Evolutionary conservation across 768 basidiomycete genomes (phyloP).

Genomic region (Amanita phalloides): DNA sequence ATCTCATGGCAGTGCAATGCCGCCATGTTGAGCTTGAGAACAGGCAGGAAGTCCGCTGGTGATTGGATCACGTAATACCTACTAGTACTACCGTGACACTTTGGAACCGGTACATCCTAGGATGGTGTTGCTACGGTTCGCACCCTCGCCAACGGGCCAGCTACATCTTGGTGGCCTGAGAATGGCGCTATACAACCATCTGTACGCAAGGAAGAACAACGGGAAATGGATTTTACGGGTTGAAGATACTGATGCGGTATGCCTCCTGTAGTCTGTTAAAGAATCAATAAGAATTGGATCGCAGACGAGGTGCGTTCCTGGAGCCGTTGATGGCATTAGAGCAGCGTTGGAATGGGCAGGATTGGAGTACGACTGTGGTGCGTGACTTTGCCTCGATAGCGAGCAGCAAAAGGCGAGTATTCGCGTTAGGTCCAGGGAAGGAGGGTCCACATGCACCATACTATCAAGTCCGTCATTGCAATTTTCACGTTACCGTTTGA

Average conservation of each 20-base stretch:
- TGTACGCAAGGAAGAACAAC: slow-evolving; percentile 69
- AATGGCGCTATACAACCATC: slow-evolving; percentile 88
- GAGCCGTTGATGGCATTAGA: slow-evolving; percentile 74
- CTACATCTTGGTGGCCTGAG: slow-evolving; percentile 92
- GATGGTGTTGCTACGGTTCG: slow-evolving; percentile 77
- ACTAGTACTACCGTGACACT: too few relatives aligned
- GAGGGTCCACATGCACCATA: slow-evolving; percentile 78
- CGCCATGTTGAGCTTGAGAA: too few relatives aligned
- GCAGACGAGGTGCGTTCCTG: slow-evolving; percentile 73
- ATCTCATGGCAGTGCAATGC: too few relatives aligned
- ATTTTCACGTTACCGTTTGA: not conserved
- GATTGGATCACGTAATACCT: too few relatives aligned
- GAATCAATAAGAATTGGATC: not conserved
- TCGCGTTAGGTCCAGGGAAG: slow-evolving; percentile 57
- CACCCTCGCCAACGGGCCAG: slow-evolving; percentile 92
- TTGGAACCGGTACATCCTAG: too few relatives aligned
- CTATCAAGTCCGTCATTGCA: slow-evolving; percentile 48
- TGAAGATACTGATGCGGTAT: slow-evolving; percentile 90
- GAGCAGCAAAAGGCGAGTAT: not conserved
- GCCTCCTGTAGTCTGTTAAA: slow-evolving; percentile 10
- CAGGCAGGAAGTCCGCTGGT: too few relatives aligned
- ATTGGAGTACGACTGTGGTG: slow-evolving; percentile 85
- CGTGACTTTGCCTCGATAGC: slow-evolving; percentile 10
- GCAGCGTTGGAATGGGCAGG: slow-evolving; percentile 84
- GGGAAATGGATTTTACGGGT: slow-evolving; percentile 90